A percentile compares a stretch with the other conserved stretches of the same genome.
These are phyloP conservation scores for Trifolium dubium DNA, from an alignment of 306 rosid species.

Conservation along the genomic window DNA sequence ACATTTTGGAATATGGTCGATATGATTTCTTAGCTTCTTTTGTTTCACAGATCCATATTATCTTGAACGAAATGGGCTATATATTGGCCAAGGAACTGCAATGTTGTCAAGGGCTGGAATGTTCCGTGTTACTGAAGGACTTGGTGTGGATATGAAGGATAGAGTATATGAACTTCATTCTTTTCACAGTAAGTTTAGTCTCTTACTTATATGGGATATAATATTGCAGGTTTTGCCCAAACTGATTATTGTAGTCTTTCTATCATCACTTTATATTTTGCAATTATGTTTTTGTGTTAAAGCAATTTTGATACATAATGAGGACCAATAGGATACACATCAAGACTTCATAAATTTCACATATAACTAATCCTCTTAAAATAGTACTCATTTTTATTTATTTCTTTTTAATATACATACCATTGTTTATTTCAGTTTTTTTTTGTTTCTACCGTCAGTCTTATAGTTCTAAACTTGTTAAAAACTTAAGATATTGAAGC, in stretches of 20 bases:
- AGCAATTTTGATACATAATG: background rate
- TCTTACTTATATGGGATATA: slow-evolving; percentile 13
- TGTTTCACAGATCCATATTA: slow-evolving; percentile 71
- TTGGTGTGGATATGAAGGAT: slow-evolving; percentile 82
- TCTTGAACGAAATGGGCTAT: slow-evolving; percentile 71
- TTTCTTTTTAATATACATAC: background rate
- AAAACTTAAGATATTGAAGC: background rate
- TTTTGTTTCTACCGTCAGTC: background rate
- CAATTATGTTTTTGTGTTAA: slow-evolving; percentile 26
- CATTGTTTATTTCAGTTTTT: background rate
- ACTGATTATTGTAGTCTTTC: slow-evolving; percentile 14
- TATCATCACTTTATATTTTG: background rate
- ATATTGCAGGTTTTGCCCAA: background rate
- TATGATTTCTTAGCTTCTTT: slow-evolving; percentile 34
- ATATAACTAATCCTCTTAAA: background rate
- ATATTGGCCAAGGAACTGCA: slow-evolving; percentile 87
- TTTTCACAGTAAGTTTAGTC: slow-evolving; percentile 68
- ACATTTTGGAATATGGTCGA: slow-evolving; percentile 24
- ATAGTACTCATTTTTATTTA: background rate
- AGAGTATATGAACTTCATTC: slow-evolving; percentile 87
- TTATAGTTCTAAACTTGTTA: background rate
- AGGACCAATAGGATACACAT: background rate
- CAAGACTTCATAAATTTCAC: background rate
- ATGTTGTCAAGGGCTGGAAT: slow-evolving; percentile 90
- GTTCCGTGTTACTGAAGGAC: slow-evolving; percentile 72